Evolutionary conservation across 768 basidiomycete species (phyloP).

Genomic region (Rhizopogon salebrosus): DNA sequence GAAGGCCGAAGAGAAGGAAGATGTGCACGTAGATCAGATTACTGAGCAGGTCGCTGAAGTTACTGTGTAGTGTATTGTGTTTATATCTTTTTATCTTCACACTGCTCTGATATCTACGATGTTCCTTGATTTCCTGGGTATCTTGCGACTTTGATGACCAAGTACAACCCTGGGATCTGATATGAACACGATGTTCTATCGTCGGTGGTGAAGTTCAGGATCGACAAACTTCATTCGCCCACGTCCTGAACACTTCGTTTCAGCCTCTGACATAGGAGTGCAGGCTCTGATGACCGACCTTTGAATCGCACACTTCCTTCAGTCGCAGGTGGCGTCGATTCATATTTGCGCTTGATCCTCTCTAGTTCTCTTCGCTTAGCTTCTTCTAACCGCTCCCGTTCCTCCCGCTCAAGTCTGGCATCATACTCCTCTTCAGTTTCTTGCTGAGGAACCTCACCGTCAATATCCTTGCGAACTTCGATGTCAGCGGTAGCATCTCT

Average conservation of each 20-base stretch:
- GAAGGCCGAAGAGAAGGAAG: slow-evolving; percentile 12
- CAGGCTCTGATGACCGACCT: slow-evolving; percentile 31
- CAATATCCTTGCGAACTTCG: slow-evolving; percentile 6
- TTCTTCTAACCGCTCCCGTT: slow-evolving; percentile 50
- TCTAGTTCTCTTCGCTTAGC: slow-evolving; percentile 45
- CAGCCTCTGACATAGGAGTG: not conserved
- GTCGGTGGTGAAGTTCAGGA: slow-evolving; percentile 40
- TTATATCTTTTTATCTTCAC: slow-evolving; percentile 9
- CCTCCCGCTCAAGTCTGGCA: slow-evolving; percentile 60
- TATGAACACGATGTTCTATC: slow-evolving; percentile 6
- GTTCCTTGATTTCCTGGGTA: slow-evolving; percentile 3
- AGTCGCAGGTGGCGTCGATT: slow-evolving; percentile 24
- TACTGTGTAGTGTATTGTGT: slow-evolving; percentile 9
- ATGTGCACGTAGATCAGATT: slow-evolving; percentile 5
- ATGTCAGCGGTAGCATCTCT: slow-evolving; percentile 2
- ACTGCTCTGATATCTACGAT: slow-evolving; percentile 10
- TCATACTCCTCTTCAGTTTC: slow-evolving; percentile 77
- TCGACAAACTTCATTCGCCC: slow-evolving; percentile 67
- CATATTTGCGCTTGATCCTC: slow-evolving; percentile 36
- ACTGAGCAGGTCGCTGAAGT: slow-evolving; percentile 14
- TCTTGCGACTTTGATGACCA: slow-evolving; percentile 1
- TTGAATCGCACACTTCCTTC: slow-evolving; percentile 59
- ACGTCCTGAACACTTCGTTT: slow-evolving; percentile 35
- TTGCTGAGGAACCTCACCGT: slow-evolving; percentile 13
- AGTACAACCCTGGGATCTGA: not conserved